Evolutionary conservation across 441 rosid genomes (phyloP).

Genomic region (Syzygium syzygioides): DNA sequence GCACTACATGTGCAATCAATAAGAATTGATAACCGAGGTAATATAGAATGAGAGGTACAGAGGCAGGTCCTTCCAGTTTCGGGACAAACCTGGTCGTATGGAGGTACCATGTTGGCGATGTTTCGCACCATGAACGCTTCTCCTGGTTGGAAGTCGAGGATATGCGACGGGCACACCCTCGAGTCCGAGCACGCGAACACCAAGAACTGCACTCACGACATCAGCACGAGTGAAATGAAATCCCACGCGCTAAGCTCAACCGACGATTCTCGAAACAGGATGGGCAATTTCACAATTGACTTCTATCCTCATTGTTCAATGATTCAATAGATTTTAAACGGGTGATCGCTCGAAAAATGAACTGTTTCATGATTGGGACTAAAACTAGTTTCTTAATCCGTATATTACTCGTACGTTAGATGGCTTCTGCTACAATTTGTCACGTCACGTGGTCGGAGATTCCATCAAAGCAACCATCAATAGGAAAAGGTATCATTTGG

Average conservation of each 20-base stretch:
- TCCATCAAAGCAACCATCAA: neutral
- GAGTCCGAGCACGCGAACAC: slow-evolving; percentile 98
- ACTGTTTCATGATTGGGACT: neutral
- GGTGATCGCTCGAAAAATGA: neutral
- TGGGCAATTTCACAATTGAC: neutral
- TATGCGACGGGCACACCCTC: slow-evolving; percentile 90
- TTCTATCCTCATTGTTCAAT: neutral
- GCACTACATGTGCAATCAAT: neutral
- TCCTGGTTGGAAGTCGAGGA: slow-evolving; percentile 89
- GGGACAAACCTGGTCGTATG: slow-evolving; percentile 52
- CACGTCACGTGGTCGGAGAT: neutral
- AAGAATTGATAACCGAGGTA: neutral
- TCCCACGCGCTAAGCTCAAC: neutral
- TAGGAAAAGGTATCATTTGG: neutral
- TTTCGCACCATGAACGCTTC: slow-evolving; percentile 89
- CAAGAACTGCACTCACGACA: slow-evolving; percentile 56
- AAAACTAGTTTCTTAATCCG: neutral
- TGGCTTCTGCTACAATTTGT: neutral
- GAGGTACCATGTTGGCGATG: slow-evolving; percentile 97
- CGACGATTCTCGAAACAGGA: neutral
- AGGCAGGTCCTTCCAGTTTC: neutral
- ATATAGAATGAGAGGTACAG: neutral
- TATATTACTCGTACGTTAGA: neutral
- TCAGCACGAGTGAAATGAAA: neutral
- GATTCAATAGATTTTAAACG: neutral